phyloP scores from a whole-genome alignment of 2,329 filamentous ascomycete species.

The Penicillium aurantiogriseum region DNA sequence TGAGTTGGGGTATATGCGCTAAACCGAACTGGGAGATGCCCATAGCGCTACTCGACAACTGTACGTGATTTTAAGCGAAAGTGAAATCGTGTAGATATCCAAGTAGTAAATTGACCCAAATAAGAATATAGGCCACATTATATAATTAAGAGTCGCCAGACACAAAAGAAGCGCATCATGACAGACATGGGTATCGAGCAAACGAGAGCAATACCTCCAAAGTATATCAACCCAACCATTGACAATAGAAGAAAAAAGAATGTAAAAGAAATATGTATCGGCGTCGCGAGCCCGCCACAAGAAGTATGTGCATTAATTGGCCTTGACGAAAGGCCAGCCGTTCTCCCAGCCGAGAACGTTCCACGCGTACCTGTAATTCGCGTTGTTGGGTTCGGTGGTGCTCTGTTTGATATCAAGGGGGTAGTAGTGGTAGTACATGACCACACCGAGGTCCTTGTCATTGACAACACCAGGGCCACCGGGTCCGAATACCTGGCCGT shows the following conservation, averaged over 20 bases:
- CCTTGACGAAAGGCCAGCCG: slow-evolving; percentile 45
- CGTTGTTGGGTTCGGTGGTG: slow-evolving; percentile 48
- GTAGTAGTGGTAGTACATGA: slow-evolving; percentile 64
- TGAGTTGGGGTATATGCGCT: slow-evolving; percentile 50
- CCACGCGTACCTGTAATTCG: slow-evolving; percentile 47
- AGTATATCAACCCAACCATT: slow-evolving; percentile 20
- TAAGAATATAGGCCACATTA: slow-evolving; percentile 1
- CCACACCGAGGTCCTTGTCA: slow-evolving; percentile 46
- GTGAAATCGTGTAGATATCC: not conserved
- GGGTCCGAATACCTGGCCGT: slow-evolving; percentile 62
- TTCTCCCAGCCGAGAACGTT: slow-evolving; percentile 45
- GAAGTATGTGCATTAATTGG: slow-evolving; percentile 16
- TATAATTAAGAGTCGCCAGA: slow-evolving; percentile 10
- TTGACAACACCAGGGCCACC: slow-evolving; percentile 55
- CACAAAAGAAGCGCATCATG: slow-evolving; percentile 2
- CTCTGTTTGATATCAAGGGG: slow-evolving; percentile 48
- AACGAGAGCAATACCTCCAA: slow-evolving; percentile 12
- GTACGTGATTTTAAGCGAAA: not conserved
- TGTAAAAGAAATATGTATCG: not conserved
- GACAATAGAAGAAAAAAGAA: slow-evolving; percentile 14
- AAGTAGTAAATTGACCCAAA: not conserved
- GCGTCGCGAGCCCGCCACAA: slow-evolving; percentile 1
- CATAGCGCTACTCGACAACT: not conserved
- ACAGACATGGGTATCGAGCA: slow-evolving; percentile 19
- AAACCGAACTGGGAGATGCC: not conserved